Percentiles rank a stretch among this genome's conserved stretches.
Evolutionary conservation across 1,139 yeast genomes (phyloP).

Genomic region (Waltiozyma sp.): DNA sequence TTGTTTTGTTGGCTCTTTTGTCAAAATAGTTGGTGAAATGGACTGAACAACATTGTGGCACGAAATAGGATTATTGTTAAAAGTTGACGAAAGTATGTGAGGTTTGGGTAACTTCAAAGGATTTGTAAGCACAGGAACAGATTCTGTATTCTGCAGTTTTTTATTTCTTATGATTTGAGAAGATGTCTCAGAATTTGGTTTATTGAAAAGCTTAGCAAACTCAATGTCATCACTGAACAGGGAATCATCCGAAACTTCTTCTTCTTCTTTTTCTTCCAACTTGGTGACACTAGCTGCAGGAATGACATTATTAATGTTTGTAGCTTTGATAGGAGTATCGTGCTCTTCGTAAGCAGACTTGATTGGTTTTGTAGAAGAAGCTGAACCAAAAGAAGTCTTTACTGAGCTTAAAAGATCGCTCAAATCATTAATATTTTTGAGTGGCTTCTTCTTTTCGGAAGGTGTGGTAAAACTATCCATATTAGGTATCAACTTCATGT

Average conservation of each 20-base stretch:
- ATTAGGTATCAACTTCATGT: not conserved
- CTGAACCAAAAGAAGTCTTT: not conserved
- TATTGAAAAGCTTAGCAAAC: not conserved
- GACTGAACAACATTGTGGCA: too few species aligned
- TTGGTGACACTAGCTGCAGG: too few species aligned
- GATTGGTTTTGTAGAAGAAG: not conserved
- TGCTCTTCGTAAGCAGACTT: not conserved
- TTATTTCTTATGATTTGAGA: too few species aligned
- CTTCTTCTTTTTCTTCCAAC: not conserved
- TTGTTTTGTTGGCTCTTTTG: not conserved
- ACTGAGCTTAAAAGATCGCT: not conserved
- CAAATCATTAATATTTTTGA: not conserved
- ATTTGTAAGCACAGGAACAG: not conserved
- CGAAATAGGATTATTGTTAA: too few species aligned
- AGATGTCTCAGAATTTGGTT: too few species aligned
- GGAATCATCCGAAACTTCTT: not conserved
- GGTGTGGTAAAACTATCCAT: not conserved
- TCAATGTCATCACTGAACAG: not conserved
- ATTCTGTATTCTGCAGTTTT: too few species aligned
- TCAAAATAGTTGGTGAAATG: not conserved
- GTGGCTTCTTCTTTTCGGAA: conserved; percentile 3
- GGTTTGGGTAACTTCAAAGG: not conserved
- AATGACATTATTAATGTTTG: too few species aligned
- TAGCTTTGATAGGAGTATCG: not conserved
- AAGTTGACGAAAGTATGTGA: too few species aligned